Percentiles rank a stretch among this genome's conserved stretches.
Evolutionary conservation across 805 yeast species (phyloP).

Genomic region (Komagataella pastoris): DNA sequence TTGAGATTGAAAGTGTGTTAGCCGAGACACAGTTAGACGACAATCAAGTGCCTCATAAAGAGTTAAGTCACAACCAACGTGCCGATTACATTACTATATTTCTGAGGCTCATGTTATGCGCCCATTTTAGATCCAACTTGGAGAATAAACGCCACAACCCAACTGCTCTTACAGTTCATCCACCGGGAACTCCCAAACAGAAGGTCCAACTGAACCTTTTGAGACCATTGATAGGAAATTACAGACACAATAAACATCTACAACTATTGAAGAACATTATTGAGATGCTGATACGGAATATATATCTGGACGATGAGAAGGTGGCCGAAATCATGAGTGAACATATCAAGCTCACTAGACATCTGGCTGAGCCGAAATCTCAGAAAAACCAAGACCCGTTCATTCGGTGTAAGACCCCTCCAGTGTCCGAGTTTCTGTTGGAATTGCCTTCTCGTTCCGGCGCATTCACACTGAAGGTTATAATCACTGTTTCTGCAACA

Average conservation of each 20-base stretch:
- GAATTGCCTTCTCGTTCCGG: conserved; percentile 2
- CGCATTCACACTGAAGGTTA: conserved; percentile 8
- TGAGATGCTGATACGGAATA: conserved; percentile 4
- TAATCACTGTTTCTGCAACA: conserved; percentile 20
- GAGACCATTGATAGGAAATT: conserved; percentile 45
- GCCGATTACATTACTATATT: conserved; percentile 43
- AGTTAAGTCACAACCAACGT: conserved; percentile 17
- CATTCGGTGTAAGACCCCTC: conserved; percentile 24
- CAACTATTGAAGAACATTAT: conserved; percentile 17
- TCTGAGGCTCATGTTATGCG: conserved; percentile 47
- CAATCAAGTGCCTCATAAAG: conserved; percentile 19
- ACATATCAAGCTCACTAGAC: conserved; percentile 10
- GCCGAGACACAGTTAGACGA: conserved; percentile 18
- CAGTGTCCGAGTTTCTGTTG: conserved; percentile 13
- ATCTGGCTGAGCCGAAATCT: neutral
- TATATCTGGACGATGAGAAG: neutral
- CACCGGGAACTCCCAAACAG: neutral
- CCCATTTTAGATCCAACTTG: conserved; percentile 36
- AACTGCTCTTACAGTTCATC: conserved; percentile 4
- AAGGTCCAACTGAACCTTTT: conserved; percentile 28
- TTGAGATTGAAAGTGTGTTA: conserved; percentile 59
- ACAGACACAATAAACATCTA: conserved; percentile 36
- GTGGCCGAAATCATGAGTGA: neutral
- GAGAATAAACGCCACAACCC: conserved; percentile 31
- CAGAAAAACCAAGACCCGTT: conserved; percentile 17